Evolutionary conservation across 2,329 filamentous ascomycete genomes (phyloP), one percentile per base, ranked within the genome.

Genomic region (Hymenoscyphus fructigenus): DNA sequence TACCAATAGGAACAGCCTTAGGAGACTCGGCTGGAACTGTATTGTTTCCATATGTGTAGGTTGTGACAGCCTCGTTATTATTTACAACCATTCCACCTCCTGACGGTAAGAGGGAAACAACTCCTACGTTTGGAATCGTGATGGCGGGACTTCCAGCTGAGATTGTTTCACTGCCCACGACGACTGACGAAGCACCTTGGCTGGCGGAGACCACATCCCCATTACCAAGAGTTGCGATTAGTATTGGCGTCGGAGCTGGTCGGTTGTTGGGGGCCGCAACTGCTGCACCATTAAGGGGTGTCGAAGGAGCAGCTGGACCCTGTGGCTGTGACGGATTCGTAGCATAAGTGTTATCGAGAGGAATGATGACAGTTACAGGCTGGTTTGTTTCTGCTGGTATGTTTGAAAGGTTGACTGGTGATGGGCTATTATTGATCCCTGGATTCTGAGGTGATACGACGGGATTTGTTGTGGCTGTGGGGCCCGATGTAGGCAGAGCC

Each of bases 1-100:
- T 67, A 4, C 56, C 67, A 17, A 70, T 67, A 64, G 60, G 69
- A 65, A 34, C 66, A 23, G 32, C 17, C 44, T 60, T 17, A 2
- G 55, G 34, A 15, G 47, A 15, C 17, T 57, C 20, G 26, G 55
- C 14, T 20, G 44, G 17, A 5, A 58, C 41, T 12, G 44, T 15
- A 28, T 57, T 29, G 14, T 55, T 57, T 57, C 60, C 61, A 17
- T 36, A 12, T 3, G n/a, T 14, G 20, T 57, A 57, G 23, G 50
- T 61, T 5, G 60, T 38, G 7, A 14, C 60, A 28, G 14, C 32
- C 29, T n/a, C 50, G 28, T 53, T 32, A 26, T 44, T 56, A 1
- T 55, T 47, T 3, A 44, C 38, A 29, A 62, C 50, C 9, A 57
- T 20, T 10, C 32, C 15, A 36, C 59, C 59, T 28, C 29, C 57